A percentile compares a stretch with the other conserved stretches of the same genome.
These are phyloP conservation scores for Trapa bicornis DNA, from an alignment of 345 rosid species.

Conservation along the genomic window DNA sequence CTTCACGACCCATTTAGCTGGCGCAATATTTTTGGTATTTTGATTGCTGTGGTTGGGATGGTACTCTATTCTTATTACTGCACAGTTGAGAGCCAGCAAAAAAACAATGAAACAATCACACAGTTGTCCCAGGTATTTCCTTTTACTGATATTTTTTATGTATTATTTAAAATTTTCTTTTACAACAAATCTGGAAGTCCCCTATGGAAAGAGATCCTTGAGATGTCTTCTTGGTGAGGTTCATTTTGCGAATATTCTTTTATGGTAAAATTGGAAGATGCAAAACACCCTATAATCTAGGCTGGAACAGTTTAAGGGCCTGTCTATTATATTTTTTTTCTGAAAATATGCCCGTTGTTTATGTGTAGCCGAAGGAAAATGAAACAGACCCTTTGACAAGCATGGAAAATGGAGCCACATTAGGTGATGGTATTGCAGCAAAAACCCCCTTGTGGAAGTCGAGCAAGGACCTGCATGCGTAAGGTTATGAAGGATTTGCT, in stretches of 20 bases:
- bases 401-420: conserved; percentile 64
- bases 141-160: background rate
- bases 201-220: background rate
- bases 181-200: conserved; percentile 1
- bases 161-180: background rate
- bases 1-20: conserved; percentile 90
- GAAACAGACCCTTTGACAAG: conserved; percentile 72
- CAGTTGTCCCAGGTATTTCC: conserved; percentile 54
- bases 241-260: background rate
- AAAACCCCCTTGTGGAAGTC: conserved; percentile 74
- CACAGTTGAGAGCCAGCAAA: conserved; percentile 69
- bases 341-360: background rate
- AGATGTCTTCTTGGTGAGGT: background rate
- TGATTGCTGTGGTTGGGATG: conserved; percentile 92
- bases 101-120: conserved; percentile 47
- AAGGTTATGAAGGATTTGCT: conserved; percentile 3
- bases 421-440: conserved; percentile 38
- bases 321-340: background rate
- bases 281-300: background rate
- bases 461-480: conserved; percentile 87
- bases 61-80: conserved; percentile 82
- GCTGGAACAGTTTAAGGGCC: background rate
- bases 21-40: conserved; percentile 90
- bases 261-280: background rate
- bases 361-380: conserved; percentile 54